Base-by-base conservation (phyloP, 179 eudicot species). In the Heliamphora ciliata region DNA sequence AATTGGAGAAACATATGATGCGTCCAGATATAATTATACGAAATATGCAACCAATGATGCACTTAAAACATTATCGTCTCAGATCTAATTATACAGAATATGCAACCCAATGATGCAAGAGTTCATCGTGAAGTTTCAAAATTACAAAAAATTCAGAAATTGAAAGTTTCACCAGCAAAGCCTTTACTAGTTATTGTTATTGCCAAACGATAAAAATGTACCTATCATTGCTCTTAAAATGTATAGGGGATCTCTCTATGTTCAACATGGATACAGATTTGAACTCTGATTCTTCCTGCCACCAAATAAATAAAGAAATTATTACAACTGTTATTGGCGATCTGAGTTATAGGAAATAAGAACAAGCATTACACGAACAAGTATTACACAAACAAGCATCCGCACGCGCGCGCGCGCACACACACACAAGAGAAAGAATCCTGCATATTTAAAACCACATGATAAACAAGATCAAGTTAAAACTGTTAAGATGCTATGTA, bases 251-350 rank as follows among this genome's bases (percentile, higher is more conserved):
- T 74, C 61, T 44, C 10, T 40, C 79, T 76, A 56, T 31, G 79
- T 76, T 13, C 78, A 75, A 54, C 47, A 54, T 75, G 78, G 78
- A 52, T 51, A 75, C 78, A 75, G 40, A 58, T 46, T 54, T 76
- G 64, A 76, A 56, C 60, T 56, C 79, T 47, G 56, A 55, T 56
- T 76, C 65, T 76, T 58, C 66, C 79, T 76, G 79, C 79, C 18
- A 74, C 77, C 17, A 52, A 74, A 74, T 17, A 48, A 72, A 52
- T 50, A 21, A 72, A 72, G 31, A 72, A 46, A 50, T 48, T 73
- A 73, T 18, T 18, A 74, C 17, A 74, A 74, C 60, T 51, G 58
- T 56, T n/a, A 74, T 60, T 60, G 40, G 40, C 40, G 40, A 31
- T 31, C 40, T 31, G 40, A 31, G 40, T 31, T 15, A 10, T 44